Percentiles rank a stretch among this genome's conserved stretches.
phyloP scores from a whole-genome alignment of 495 filamentous ascomycete species.

The Rhypophila decipiens region DNA sequence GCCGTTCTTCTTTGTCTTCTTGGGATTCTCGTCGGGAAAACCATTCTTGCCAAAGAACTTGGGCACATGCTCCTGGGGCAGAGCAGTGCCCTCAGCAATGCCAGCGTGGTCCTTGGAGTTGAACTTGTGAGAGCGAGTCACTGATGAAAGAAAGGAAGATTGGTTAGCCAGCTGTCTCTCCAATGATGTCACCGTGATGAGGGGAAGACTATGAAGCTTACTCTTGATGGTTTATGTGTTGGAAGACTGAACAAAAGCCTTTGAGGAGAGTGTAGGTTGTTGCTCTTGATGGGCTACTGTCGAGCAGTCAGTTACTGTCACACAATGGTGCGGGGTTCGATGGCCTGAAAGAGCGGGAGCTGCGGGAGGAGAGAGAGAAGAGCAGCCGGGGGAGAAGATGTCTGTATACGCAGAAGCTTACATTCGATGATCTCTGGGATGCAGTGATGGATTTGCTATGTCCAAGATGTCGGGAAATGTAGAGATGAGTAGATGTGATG shows the following conservation, averaged over 20 bases:
- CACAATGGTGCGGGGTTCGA: conserved; percentile 12
- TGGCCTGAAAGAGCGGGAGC: not conserved
- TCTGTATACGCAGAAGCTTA: not conserved
- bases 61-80: conserved; percentile 65
- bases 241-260: not conserved
- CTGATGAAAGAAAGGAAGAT: conserved; percentile 43
- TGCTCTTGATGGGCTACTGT: not conserved
- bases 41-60: conserved; percentile 90
- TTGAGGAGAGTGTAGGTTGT: not conserved
- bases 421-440: not conserved
- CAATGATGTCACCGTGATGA: conserved; percentile 10
- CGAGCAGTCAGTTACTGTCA: conserved; percentile 3
- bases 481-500: not conserved
- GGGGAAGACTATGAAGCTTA: conserved; percentile 14
- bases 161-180: no score
- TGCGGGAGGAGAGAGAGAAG: not conserved
- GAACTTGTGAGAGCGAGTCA: conserved; percentile 92
- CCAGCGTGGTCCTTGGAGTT: conserved; percentile 81
- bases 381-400: not conserved
- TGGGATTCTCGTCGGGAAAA: conserved; percentile 72
- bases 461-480: not conserved
- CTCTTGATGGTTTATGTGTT: conserved; percentile 19
- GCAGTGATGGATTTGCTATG: not conserved
- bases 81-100: conserved; percentile 55
- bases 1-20: conserved; percentile 95